Conservation (phyloP, 768 basidiomycete species). For the Tubosaeta sp. region DNA sequence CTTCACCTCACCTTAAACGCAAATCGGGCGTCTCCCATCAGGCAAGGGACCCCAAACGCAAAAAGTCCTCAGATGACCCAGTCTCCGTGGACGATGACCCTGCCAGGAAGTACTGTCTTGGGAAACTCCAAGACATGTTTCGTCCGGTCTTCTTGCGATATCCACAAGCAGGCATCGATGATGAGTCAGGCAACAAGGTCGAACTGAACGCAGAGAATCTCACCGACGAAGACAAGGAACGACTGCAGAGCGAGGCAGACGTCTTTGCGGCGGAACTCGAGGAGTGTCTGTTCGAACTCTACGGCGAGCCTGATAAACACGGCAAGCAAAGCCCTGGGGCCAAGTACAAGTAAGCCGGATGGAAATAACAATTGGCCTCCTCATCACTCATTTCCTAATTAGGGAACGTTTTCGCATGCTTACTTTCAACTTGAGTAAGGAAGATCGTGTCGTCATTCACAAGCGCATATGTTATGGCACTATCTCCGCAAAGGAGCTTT, state of each 20-base stretch:
- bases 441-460: conserved; percentile 76
- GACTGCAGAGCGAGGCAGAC: conserved; percentile 53
- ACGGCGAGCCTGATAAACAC: conserved; percentile 71
- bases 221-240: conserved; percentile 55
- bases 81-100: conserved; percentile 57
- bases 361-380: background rate
- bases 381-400: conserved; percentile 4
- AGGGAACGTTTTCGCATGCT: conserved; percentile 92
- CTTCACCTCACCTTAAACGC: conserved; percentile 45
- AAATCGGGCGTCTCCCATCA: conserved; percentile 41
- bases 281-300: conserved; percentile 67
- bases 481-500: conserved; percentile 68
- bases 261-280: conserved; percentile 72
- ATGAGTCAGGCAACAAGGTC: conserved; percentile 30
- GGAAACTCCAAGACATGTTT: conserved; percentile 71
- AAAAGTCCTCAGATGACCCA: conserved; percentile 40
- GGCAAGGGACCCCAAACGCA: conserved; percentile 43
- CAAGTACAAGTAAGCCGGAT: conserved; percentile 70
- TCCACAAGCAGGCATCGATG: conserved; percentile 46
- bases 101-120: conserved; percentile 73
- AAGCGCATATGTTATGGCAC: conserved; percentile 65
- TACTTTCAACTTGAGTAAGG: conserved; percentile 81
- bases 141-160: conserved; percentile 67
- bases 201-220: conserved; percentile 51
- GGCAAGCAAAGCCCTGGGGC: conserved; percentile 58